Evolutionary conservation across 495 filamentous ascomycete genomes (phyloP).

Genomic region (Aspergillus affinis): DNA sequence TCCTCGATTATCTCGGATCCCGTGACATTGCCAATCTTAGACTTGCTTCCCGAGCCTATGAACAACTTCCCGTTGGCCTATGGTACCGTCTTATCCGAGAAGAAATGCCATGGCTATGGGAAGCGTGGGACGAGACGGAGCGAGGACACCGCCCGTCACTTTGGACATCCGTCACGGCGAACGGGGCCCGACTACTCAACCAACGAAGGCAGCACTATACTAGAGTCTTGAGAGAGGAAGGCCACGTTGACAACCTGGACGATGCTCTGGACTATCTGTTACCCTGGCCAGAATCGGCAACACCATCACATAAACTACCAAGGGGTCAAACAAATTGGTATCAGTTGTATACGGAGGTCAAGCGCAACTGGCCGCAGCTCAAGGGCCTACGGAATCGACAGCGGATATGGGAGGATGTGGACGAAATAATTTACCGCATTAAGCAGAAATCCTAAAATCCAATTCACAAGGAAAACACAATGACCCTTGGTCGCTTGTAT

Average conservation of each 20-base stretch:
- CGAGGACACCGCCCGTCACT: slow-evolving; percentile 5
- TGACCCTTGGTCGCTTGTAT: too few species aligned
- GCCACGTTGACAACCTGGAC: neutral
- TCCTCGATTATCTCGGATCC: slow-evolving; percentile 20
- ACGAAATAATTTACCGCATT: slow-evolving; percentile 18
- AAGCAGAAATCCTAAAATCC: neutral
- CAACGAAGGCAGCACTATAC: slow-evolving; percentile 8
- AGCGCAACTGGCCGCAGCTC: slow-evolving; percentile 16
- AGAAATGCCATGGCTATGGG: slow-evolving; percentile 38
- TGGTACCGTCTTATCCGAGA: slow-evolving; percentile 24
- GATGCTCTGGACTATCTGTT: slow-evolving; percentile 4
- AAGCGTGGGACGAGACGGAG: slow-evolving; percentile 22
- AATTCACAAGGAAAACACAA: neutral
- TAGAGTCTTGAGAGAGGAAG: neutral
- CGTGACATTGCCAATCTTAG: slow-evolving; percentile 23
- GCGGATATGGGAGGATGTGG: slow-evolving; percentile 29
- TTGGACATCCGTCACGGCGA: slow-evolving; percentile 19
- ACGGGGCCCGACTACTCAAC: slow-evolving; percentile 6
- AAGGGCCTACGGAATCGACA: slow-evolving; percentile 30
- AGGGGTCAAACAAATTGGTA: slow-evolving; percentile 25
- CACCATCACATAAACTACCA: slow-evolving; percentile 13
- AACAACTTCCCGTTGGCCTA: slow-evolving; percentile 24
- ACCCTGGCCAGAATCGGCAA: neutral
- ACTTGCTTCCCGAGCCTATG: slow-evolving; percentile 21
- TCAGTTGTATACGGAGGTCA: slow-evolving; percentile 21